Conservation (phyloP, 176 grass and related monocot genomes). For the Bromus sterilis region DNA sequence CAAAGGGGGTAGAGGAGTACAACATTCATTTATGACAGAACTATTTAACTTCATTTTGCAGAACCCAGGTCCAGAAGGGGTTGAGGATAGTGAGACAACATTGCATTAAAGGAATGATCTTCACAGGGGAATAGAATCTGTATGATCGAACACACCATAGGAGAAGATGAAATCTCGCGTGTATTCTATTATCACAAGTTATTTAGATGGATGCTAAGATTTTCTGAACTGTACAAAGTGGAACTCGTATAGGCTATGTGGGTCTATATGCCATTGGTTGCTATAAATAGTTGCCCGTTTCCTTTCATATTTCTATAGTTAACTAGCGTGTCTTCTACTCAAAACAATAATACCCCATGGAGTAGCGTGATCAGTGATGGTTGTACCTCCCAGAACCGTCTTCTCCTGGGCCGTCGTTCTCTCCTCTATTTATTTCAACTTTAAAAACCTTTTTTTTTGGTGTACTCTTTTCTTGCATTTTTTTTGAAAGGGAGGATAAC, state of each 20-base stretch:
- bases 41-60: background rate
- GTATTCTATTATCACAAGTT: background rate
- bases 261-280: background rate
- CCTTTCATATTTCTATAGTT: background rate
- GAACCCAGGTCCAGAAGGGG: background rate
- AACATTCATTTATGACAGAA: slow-evolving; percentile 4
- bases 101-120: background rate
- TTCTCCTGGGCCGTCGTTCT: no score
- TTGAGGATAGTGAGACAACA: background rate
- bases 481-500: no score
- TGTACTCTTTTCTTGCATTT: no score
- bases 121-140: background rate
- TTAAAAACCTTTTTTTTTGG: no score
- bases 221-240: background rate
- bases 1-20: no score
- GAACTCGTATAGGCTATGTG: background rate
- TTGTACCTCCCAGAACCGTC: no score
- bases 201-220: background rate
- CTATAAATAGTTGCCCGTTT: background rate
- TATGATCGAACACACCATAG: background rate
- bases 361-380: no score
- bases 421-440: no score
- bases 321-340: no score
- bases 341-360: no score
- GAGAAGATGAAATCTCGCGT: background rate